Base-by-base conservation (phyloP, 176 grass and related monocot species). In the Cymbopogon citratus region DNA sequence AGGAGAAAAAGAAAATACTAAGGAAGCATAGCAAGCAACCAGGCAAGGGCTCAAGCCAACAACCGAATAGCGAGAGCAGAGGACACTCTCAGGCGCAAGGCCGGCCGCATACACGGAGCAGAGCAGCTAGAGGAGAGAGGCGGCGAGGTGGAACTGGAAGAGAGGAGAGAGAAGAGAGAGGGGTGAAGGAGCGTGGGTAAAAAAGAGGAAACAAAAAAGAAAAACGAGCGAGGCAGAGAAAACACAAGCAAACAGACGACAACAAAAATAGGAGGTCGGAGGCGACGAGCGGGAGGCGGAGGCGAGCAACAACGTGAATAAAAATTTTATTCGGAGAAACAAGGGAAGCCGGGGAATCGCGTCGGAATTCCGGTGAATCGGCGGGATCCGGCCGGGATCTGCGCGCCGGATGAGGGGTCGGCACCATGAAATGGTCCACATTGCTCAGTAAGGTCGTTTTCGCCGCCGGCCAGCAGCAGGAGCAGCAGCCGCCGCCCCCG, bases 361-460 rank as follows among this genome's bases (percentile, higher is more conserved):
- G 78, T 85, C 66, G 71, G 71, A 85, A 88, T 89, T 89, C 78
- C 82, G 77, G 86, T 82, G 80, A 83, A 88, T 84, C 85, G 79
- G 79, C 82, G 69, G 87, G 90, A 90, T 90, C 83, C 84, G 73
- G 67, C 75, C 38, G 82, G 89, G 97, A 99, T 99, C 97, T 93
- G 88, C 82, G 89, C 82, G 90, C 71, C 86, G 95, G 90, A 99
- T 99, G 97, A 95, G 87, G 92, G 90, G 87, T 63, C 84, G 66
- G 70, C 87, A 87, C 73, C 84, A 91, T 91, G 97, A 94, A 95
- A 99, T 99, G 97, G 97, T 90, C 97, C 77, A 92, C 97, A 96
- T 99, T 99, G 89, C 97, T 99, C 87, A 93, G 94, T 82, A 99
- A 90, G 91, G 97, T 99, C 81, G 97, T 94, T 38, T 90, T 99